Evolutionary conservation across 805 yeast genomes (phyloP), one percentile per base, ranked within the genome.

Genomic region (Schwanniomyces vanrijiae): DNA sequence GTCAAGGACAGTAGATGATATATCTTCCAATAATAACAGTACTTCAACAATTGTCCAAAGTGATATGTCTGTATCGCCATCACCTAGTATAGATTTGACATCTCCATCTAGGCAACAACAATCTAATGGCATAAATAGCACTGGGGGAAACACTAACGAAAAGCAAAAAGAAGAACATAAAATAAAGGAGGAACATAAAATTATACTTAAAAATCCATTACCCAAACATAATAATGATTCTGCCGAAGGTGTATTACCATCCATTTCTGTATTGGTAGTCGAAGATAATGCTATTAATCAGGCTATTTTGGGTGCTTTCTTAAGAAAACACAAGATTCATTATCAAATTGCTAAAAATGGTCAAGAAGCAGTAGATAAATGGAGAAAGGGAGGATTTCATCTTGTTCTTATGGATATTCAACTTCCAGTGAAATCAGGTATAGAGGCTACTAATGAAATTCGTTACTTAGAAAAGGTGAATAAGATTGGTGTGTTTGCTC

Each of bases 241-340:
- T 9, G 69, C 80, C 4, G 80, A 78, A 16, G 85, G 83, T 45
- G 91, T 94, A 18, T 76, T 92, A 16, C 96, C 97, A 0, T 88
- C 90, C 51, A 85, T 94, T 37, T 89, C 90, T 37, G 96, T 94
- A 1, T 69, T 94, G 44, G 91, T 94, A 35, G 99, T 94, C 8
- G 99, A 94, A 65, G 99, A 94, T 73, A 94, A 94, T 66, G 85
- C 90, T 31, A 91, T 94, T 59, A 94, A 94, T 67, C 95, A 89
- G 68, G 87, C 88, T 42, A 91, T 94, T 75, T 75, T 94, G 63
- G 94, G 91, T 14, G 88, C 95, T 13, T 92, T 90, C 58, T 73
- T 94, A 64, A 79, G 90, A 54, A 86, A 89, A 53, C 92, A 92
- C 59, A 81, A 88, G 48, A 91, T 94, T 25, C 86, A 85, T 37